These are phyloP conservation scores for Colletotrichum shisoi DNA, from an alignment of 2,329 filamentous ascomycete genomes.

Conservation along the genomic window DNA sequence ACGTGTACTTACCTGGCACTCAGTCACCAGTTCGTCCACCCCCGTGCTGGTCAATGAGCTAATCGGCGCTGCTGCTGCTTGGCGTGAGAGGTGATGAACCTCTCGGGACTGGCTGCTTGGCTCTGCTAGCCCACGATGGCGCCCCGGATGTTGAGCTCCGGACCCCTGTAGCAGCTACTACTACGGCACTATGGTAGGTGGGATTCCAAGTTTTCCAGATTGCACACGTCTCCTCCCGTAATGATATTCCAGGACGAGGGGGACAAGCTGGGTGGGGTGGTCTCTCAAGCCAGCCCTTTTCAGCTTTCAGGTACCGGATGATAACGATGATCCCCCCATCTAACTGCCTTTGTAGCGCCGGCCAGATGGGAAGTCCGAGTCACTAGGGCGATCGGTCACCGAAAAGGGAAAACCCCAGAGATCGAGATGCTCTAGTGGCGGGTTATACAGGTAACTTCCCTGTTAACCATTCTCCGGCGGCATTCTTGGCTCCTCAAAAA, in stretches of 20 bases:
- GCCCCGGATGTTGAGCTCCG: conserved; percentile 30
- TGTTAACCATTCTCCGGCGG: conserved; percentile 2
- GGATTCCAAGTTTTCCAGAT: neutral
- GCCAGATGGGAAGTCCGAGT: neutral
- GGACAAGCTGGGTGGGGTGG: too few relatives aligned
- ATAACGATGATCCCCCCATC: too few relatives aligned
- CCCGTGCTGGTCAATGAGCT: neutral
- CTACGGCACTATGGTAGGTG: too few relatives aligned
- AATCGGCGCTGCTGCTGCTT: neutral
- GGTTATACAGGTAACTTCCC: conserved; percentile 9
- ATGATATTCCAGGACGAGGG: too few relatives aligned
- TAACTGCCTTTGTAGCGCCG: too few relatives aligned
- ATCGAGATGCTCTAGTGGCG: conserved; percentile 7
- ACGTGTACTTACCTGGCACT: too few relatives aligned
- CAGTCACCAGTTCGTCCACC: neutral
- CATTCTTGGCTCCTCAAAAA: neutral
- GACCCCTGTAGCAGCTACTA: neutral
- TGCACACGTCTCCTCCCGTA: too few relatives aligned
- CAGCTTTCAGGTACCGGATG: too few relatives aligned
- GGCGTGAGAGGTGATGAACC: neutral
- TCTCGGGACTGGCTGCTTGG: neutral
- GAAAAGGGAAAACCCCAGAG: neutral
- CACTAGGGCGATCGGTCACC: neutral
- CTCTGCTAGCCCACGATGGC: neutral
- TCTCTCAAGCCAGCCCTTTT: too few relatives aligned